A percentile compares a stretch with the other conserved stretches of the same genome.
These are phyloP conservation scores for Sungouiella thailandica DNA, from an alignment of 805 yeast species.

Conservation along the genomic window DNA sequence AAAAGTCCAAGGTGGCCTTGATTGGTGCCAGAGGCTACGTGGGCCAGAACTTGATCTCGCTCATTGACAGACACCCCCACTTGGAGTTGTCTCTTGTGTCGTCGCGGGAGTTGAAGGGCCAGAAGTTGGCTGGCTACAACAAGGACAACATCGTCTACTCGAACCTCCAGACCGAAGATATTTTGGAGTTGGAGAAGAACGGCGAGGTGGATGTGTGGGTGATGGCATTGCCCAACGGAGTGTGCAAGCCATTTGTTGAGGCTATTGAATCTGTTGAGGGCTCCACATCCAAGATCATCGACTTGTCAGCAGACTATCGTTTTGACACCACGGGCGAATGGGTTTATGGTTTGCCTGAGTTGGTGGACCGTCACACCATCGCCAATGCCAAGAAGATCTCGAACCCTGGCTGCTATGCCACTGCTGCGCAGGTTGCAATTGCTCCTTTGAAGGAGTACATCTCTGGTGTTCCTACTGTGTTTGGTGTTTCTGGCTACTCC, in stretches of 20 bases:
- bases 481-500: constrained; percentile 97
- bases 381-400: constrained; percentile 75
- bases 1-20: constrained; percentile 73
- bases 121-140: constrained; percentile 79
- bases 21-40: constrained; percentile 99
- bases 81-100: constrained; percentile 90
- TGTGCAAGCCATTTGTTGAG: constrained; percentile 82
- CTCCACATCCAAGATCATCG: constrained; percentile 79
- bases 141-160: constrained; percentile 77
- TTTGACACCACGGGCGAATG: constrained; percentile 86
- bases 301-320: constrained; percentile 92
- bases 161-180: constrained; percentile 83
- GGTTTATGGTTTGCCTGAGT: constrained; percentile 94
- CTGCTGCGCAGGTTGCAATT: constrained; percentile 92
- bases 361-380: constrained; percentile 63
- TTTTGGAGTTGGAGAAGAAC: constrained; percentile 67
- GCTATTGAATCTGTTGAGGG: constrained; percentile 64
- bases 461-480: constrained; percentile 73
- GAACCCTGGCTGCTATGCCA: constrained; percentile 99
- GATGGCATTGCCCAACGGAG: constrained; percentile 98
- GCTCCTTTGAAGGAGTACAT: constrained; percentile 74
- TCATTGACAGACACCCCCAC: constrained; percentile 83
- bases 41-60: constrained; percentile 85
- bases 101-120: constrained; percentile 89
- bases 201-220: constrained; percentile 94